Evolutionary conservation across 129 eudicot genomes (phyloP).

Genomic region (Saussurea involucrata): DNA sequence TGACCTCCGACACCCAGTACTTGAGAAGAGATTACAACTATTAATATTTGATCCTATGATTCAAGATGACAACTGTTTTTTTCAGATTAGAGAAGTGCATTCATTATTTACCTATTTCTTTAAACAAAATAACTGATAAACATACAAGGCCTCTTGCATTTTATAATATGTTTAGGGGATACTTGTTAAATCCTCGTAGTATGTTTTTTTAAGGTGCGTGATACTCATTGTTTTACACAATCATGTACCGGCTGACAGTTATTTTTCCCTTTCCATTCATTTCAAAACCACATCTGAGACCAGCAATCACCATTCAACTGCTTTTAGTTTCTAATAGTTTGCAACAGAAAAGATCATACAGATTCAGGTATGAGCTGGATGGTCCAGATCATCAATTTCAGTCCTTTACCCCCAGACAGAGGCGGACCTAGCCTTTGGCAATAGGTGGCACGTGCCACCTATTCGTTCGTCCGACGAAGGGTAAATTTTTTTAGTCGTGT

Average conservation of each 20-base stretch:
- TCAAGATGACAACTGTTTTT: neutral
- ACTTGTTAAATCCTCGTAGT: neutral
- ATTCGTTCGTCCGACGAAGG: no score
- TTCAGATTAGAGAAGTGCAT: neutral
- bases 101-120: neutral
- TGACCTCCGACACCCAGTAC: neutral
- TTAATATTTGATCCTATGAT: neutral
- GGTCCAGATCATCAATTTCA: neutral
- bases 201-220: no score
- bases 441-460: no score
- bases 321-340: neutral
- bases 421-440: no score
- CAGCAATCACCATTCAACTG: neutral
- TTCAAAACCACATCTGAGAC: neutral
- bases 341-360: neutral
- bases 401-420: no score
- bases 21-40: neutral
- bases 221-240: neutral
- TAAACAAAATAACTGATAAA: neutral
- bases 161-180: neutral
- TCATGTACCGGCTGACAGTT: neutral
- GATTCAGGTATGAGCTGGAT: neutral
- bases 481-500: no score
- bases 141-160: neutral
- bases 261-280: neutral